These are phyloP conservation scores for Lindgomyces ingoldianus DNA, from an alignment of 495 filamentous ascomycete species.

Conservation along the genomic window DNA sequence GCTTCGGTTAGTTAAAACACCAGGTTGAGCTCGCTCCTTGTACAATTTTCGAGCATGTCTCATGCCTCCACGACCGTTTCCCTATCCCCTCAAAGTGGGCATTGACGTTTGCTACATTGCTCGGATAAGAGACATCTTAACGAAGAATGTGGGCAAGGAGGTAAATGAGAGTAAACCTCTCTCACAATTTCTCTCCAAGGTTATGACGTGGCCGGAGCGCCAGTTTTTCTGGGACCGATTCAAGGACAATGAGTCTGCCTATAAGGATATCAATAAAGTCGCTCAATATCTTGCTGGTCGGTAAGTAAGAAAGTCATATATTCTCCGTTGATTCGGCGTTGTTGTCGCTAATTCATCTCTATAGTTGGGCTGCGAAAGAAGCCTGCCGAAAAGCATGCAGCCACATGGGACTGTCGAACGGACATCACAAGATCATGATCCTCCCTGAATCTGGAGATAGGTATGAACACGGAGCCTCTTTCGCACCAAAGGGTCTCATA, in stretches of 20 bases:
- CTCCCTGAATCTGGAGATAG: not conserved
- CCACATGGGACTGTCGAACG: constrained; percentile 5
- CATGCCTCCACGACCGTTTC: constrained; percentile 30
- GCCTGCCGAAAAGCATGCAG: constrained; percentile 30
- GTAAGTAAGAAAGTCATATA: constrained; percentile 4
- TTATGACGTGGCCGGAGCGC: constrained; percentile 30
- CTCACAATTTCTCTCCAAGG: constrained; percentile 18
- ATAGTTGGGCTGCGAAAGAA: constrained; percentile 36
- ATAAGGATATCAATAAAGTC: constrained; percentile 14
- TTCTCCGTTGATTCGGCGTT: not conserved
- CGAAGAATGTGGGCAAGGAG: not conserved
- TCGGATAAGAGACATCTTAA: constrained; percentile 13
- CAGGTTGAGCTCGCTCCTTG: no score
- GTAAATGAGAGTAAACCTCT: constrained; percentile 1
- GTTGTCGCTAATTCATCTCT: not conserved
- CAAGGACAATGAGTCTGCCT: not conserved
- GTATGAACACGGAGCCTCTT: not conserved
- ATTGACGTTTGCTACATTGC: constrained; percentile 24
- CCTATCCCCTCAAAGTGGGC: constrained; percentile 22
- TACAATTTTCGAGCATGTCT: not conserved
- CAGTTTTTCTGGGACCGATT: constrained; percentile 33
- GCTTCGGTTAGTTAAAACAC: no score
- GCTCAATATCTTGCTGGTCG: constrained; percentile 20
- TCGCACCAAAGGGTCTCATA: constrained; percentile 14
- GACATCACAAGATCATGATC: constrained; percentile 25